phyloP scores from a whole-genome alignment of 805 yeast genomes.

The Wickerhamomyces xylosicus region DNA sequence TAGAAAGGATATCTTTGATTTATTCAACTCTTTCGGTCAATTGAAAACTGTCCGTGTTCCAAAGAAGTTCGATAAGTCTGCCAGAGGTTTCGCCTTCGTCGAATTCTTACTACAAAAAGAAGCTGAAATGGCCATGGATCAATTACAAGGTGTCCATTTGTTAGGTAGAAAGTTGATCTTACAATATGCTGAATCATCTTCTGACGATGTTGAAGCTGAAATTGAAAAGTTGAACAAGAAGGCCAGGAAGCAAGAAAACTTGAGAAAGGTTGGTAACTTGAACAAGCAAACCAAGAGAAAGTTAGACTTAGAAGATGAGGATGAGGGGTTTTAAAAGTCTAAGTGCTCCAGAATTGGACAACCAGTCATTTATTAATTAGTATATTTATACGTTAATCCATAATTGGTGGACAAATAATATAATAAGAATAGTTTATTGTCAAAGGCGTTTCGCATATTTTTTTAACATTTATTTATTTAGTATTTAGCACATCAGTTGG shows the following conservation, averaged over 20 bases:
- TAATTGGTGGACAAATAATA: too few relatives aligned
- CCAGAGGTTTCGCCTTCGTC: constrained; percentile 97
- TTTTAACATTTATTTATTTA: too few relatives aligned
- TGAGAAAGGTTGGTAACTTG: constrained; percentile 61
- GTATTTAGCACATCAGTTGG: too few relatives aligned
- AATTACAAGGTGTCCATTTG: constrained; percentile 91
- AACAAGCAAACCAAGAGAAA: constrained; percentile 67
- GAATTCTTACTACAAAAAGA: constrained; percentile 82
- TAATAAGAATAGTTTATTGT: too few relatives aligned
- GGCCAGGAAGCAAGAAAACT: constrained; percentile 72
- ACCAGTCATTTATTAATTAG: too few relatives aligned
- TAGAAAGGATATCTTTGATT: constrained; percentile 83
- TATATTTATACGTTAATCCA: too few relatives aligned
- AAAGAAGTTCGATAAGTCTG: constrained; percentile 86
- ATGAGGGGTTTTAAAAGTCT: constrained; percentile 8
- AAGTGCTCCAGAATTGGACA: too few relatives aligned
- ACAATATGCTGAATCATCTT: constrained; percentile 82
- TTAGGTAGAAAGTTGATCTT: constrained; percentile 89
- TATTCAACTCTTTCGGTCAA: constrained; percentile 92
- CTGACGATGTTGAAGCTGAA: constrained; percentile 80
- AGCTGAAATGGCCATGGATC: constrained; percentile 90
- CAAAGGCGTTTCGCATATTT: too few relatives aligned
- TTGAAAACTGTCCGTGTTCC: constrained; percentile 93
- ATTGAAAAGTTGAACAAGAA: constrained; percentile 83
- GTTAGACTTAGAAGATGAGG: constrained; percentile 46